Conservation (phyloP, 257 asterid genomes). For the Petunia axillaris region DNA sequence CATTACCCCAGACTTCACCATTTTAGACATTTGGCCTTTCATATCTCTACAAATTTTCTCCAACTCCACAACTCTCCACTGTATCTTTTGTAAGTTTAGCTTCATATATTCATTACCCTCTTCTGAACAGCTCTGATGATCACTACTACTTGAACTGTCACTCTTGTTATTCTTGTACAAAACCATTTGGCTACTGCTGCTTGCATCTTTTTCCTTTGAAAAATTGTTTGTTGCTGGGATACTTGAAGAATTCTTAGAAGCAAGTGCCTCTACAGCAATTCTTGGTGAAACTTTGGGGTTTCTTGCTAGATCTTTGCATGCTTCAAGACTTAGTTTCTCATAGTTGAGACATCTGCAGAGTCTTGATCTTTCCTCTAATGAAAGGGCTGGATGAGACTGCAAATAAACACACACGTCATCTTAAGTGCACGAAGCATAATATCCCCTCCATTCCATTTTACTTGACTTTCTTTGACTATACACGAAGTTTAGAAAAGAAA, state of each 20-base stretch:
- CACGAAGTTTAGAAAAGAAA: no score
- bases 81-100: conserved; percentile 55
- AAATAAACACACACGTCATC: conserved; percentile 19
- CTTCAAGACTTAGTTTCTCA: conserved; percentile 75
- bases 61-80: conserved; percentile 77
- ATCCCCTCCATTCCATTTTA: neutral
- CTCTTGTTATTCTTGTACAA: conserved; percentile 37
- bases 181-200: conserved; percentile 33
- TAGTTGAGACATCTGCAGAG: conserved; percentile 82
- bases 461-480: no score
- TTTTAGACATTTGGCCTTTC: conserved; percentile 73
- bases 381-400: conserved; percentile 79
- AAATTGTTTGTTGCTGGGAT: conserved; percentile 9
- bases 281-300: conserved; percentile 83
- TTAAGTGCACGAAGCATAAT: neutral
- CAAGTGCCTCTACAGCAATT: conserved; percentile 66
- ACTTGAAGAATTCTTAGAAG: conserved; percentile 49
- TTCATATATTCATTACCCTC: conserved; percentile 42
- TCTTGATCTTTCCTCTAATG: conserved; percentile 71
- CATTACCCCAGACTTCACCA: conserved; percentile 38
- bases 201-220: conserved; percentile 8
- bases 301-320: conserved; percentile 81
- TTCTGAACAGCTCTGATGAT: conserved; percentile 12
- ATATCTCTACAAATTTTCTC: conserved; percentile 73
- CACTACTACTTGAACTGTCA: conserved; percentile 18